A percentile compares a stretch with the other conserved stretches of the same genome.
Evolutionary conservation across 768 basidiomycete genomes (phyloP).

Genomic region (Cytidiella melzeri): DNA sequence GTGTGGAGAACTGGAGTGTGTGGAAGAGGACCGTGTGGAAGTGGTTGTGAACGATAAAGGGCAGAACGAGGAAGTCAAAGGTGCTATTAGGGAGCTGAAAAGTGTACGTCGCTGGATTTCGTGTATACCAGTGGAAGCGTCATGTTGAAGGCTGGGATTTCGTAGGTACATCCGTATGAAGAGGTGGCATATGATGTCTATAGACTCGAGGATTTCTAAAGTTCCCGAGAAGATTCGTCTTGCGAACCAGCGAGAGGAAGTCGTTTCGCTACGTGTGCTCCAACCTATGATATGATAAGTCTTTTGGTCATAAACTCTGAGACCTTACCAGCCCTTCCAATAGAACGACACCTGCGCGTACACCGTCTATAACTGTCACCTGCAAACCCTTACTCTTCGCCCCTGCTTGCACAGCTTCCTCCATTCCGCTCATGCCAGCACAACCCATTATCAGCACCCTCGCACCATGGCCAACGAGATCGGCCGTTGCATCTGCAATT

Average conservation of each 20-base stretch:
- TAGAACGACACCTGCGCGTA: slow-evolving; percentile 15
- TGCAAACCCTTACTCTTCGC: slow-evolving; percentile 6
- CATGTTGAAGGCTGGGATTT: not conserved
- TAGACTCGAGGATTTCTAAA: slow-evolving; percentile 38
- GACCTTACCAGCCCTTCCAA: slow-evolving; percentile 13
- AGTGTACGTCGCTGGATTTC: slow-evolving; percentile 28
- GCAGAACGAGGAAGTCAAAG: slow-evolving; percentile 29
- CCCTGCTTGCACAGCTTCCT: slow-evolving; percentile 15
- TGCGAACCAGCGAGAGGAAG: too few relatives aligned
- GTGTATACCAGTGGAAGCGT: not conserved
- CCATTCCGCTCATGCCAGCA: slow-evolving; percentile 23
- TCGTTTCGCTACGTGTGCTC: too few relatives aligned
- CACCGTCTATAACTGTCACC: slow-evolving; percentile 16
- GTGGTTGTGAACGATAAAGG: slow-evolving; percentile 38
- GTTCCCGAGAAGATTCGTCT: too few relatives aligned
- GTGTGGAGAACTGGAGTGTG: slow-evolving; percentile 36
- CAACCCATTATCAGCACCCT: slow-evolving; percentile 19
- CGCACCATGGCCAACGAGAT: slow-evolving; percentile 17
- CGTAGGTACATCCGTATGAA: slow-evolving; percentile 50
- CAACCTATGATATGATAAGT: too few relatives aligned
- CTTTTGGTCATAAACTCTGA: too few relatives aligned
- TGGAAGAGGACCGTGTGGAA: slow-evolving; percentile 51
- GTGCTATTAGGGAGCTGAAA: slow-evolving; percentile 40
- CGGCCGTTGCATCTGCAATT: slow-evolving; percentile 23
- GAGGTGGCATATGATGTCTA: slow-evolving; percentile 55